phyloP scores from a whole-genome alignment of 345 rosid genomes.

The Euphorbia lathyris region DNA sequence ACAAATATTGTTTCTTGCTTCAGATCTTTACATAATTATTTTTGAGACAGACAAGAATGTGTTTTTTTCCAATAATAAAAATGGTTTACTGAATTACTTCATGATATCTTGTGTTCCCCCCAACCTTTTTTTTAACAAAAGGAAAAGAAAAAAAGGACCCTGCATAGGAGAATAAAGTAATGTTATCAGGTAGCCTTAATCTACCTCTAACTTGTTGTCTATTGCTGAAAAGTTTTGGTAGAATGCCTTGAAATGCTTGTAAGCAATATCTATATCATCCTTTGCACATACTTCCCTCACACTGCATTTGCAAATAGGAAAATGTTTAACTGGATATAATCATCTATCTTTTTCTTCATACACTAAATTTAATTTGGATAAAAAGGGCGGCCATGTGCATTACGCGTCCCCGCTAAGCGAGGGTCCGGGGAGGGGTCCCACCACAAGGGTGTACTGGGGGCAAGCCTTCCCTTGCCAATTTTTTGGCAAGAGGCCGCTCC shows the following conservation, averaged over 20 bases:
- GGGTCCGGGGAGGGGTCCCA: too few relatives aligned
- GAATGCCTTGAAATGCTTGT: conserved; percentile 91
- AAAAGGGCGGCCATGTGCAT: too few relatives aligned
- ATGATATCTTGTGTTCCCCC: not conserved
- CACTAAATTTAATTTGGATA: not conserved
- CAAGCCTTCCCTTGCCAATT: too few relatives aligned
- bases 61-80: conserved; percentile 7
- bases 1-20: not conserved
- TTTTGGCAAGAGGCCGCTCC: too few relatives aligned
- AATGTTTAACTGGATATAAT: not conserved
- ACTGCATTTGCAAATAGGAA: conserved; percentile 29
- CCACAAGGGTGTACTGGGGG: too few relatives aligned
- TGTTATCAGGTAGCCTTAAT: conserved; percentile 16
- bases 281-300: conserved; percentile 87
- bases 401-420: too few relatives aligned
- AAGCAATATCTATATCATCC: conserved; percentile 77
- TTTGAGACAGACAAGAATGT: conserved; percentile 2
- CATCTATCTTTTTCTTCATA: not conserved
- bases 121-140: not conserved
- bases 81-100: not conserved
- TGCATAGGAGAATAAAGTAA: not conserved
- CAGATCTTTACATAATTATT: conserved; percentile 4
- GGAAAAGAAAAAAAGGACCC: too few relatives aligned
- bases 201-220: conserved; percentile 63
- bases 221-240: conserved; percentile 62